Conservation (phyloP, 2,329 filamentous ascomycete species). For the Venturia nashicola region DNA sequence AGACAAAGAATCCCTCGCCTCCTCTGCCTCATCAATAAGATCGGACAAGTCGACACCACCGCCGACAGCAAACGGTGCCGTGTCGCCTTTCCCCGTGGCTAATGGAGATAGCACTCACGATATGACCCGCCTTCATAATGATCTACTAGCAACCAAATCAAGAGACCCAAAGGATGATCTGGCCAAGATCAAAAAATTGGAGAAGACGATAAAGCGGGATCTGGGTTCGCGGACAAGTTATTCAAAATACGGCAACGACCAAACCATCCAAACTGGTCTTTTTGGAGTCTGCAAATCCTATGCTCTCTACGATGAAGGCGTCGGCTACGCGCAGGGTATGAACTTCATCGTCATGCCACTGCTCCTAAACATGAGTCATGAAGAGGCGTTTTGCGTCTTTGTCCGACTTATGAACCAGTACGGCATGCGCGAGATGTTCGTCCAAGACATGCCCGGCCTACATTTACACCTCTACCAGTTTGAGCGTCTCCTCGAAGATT, state of each 20-base stretch:
- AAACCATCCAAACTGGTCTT: slow-evolving; percentile 82
- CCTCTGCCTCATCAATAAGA: slow-evolving; percentile 74
- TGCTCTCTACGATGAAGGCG: slow-evolving; percentile 83
- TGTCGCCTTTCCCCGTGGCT: slow-evolving; percentile 31
- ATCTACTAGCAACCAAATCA: slow-evolving; percentile 54
- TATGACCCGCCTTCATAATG: slow-evolving; percentile 50
- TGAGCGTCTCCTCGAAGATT: slow-evolving; percentile 82
- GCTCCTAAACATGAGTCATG: slow-evolving; percentile 83
- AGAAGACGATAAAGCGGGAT: slow-evolving; percentile 85
- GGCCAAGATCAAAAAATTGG: slow-evolving; percentile 63
- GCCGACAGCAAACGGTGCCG: slow-evolving; percentile 19
- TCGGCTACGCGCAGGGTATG: slow-evolving; percentile 97
- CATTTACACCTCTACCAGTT: slow-evolving; percentile 93
- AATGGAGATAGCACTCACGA: slow-evolving; percentile 43
- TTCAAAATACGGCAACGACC: slow-evolving; percentile 86
- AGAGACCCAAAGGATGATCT: slow-evolving; percentile 70
- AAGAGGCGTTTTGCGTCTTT: slow-evolving; percentile 88
- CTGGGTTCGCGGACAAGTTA: slow-evolving; percentile 88
- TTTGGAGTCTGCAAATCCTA: slow-evolving; percentile 98
- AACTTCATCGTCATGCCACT: slow-evolving; percentile 97
- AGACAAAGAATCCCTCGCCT: slow-evolving; percentile 56
- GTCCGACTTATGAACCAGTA: slow-evolving; percentile 97
- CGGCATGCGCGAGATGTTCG: slow-evolving; percentile 79
- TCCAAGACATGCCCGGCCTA: slow-evolving; percentile 90
- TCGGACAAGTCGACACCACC: slow-evolving; percentile 50